Evolutionary conservation across 2,329 filamentous ascomycete genomes (phyloP), one percentile per base, ranked within the genome.

Genomic region (Alternaria sp.): DNA sequence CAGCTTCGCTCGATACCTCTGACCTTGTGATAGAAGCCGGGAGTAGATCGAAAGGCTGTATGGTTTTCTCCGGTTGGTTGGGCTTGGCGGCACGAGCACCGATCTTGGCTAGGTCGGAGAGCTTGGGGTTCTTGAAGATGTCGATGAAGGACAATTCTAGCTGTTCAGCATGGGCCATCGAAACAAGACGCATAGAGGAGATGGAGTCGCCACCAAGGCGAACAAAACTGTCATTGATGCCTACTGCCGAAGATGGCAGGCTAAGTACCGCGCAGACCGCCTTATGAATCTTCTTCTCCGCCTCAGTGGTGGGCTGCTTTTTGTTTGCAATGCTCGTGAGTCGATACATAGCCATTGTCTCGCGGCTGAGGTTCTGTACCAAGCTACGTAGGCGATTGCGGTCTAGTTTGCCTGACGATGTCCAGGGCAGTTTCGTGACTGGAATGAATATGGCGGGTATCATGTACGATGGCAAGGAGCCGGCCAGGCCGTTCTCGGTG

Each of bases 171-270:
- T 72, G 70, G 6, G 70, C 68, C 49, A 66, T 70, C 5, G 71
- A 62, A 31, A 72, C 71, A 21, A 76, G 67, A 10, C 67, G 63
- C 71, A 76, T 76, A 2, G 72, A 71, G 4, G 70, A 62, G 29
- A 76, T 63, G 9, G 70, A 73, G 34, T 75, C 72, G 5, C 72
- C 72, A 33, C 72, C 72, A 28, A 76, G 67, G 41, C 72, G 70
- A 21, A 75, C 66, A 45, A 75, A 75, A 55, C 62, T 75, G 53
- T 79, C 77, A 40, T 78, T 72, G 5, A 67, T 62, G 9, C 71
- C 72, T 2, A 76, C 71, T 4, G 68, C 60, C 11, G 67, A 63
- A 8, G 63, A 6, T 33, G 67, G 57, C 3, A 75, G 52, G 26
- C 69, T 70, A 42, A 77, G 57, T 2, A 76, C 69, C 0, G 64